A percentile compares a stretch with the other conserved stretches of the same genome.
These are phyloP conservation scores for Boletus mariae DNA, from an alignment of 1,284 basidiomycete genomes.

Conservation along the genomic window DNA sequence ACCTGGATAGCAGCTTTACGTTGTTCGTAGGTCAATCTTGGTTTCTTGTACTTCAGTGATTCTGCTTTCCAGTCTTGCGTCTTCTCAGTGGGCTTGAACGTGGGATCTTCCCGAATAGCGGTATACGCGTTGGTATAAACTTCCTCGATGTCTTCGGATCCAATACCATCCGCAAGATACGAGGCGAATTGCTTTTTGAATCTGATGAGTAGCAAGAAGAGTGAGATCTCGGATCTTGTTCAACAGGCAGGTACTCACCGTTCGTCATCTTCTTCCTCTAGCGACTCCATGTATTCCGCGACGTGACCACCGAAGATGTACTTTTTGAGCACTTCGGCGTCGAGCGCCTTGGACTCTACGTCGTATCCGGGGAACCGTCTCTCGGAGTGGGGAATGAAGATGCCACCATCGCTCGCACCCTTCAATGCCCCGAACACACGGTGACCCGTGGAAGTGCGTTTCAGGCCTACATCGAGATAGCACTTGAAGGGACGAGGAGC, in stretches of 20 bases:
- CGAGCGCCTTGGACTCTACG: slow-evolving; percentile 89
- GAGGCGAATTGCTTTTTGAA: slow-evolving; percentile 99
- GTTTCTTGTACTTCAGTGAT: slow-evolving; percentile 68
- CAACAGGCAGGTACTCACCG: slow-evolving; percentile 44
- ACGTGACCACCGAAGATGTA: slow-evolving; percentile 99
- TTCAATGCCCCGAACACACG: slow-evolving; percentile 99
- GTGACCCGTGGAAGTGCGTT: slow-evolving; percentile 96
- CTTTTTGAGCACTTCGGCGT: slow-evolving; percentile 93
- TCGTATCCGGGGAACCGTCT: slow-evolving; percentile 99
- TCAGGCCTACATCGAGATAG: slow-evolving; percentile 98
- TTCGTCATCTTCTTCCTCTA: slow-evolving; percentile 99
- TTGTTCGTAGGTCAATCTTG: slow-evolving; percentile 76
- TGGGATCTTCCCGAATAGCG: slow-evolving; percentile 93
- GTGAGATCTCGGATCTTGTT: slow-evolving; percentile 6
- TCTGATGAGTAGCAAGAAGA: slow-evolving; percentile 37
- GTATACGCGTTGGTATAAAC: slow-evolving; percentile 89
- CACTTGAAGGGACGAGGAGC: slow-evolving; percentile 98
- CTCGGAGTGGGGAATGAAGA: slow-evolving; percentile 97
- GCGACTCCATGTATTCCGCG: slow-evolving; percentile 98
- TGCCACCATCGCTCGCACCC: slow-evolving; percentile 97
- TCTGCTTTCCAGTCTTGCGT: slow-evolving; percentile 91
- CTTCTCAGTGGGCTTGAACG: slow-evolving; percentile 91
- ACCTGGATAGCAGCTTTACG: slow-evolving; percentile 74
- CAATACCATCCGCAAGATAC: slow-evolving; percentile 94
- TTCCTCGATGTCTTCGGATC: slow-evolving; percentile 97